Conservation (phyloP, 2,329 filamentous ascomycete genomes). For the Lasiodiplodia theobromae region DNA sequence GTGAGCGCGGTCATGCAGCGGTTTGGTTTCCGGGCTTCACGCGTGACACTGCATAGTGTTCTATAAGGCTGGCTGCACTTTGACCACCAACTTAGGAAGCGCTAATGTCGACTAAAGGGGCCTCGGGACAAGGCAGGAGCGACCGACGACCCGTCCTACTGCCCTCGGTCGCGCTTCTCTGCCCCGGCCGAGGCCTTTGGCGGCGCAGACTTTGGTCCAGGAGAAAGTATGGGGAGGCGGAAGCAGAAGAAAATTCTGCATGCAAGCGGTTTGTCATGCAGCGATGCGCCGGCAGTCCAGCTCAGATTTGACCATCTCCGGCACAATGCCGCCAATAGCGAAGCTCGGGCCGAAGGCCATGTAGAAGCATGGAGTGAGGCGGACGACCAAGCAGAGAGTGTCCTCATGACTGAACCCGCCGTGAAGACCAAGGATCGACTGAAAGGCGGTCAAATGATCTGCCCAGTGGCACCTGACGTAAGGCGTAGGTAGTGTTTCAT, state of each 20-base stretch:
- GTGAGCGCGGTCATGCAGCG: neutral
- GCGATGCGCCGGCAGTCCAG: slow-evolving; percentile 2
- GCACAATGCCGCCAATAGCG: neutral
- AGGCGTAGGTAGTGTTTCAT: slow-evolving; percentile 6
- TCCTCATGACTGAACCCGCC: slow-evolving; percentile 13
- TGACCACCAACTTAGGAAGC: neutral
- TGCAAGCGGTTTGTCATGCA: slow-evolving; percentile 17
- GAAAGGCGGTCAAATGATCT: slow-evolving; percentile 25
- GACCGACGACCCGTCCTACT: slow-evolving; percentile 8
- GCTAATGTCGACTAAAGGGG: slow-evolving; percentile 14
- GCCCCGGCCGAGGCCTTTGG: neutral
- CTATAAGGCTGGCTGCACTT: slow-evolving; percentile 1
- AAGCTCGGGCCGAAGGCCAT: slow-evolving; percentile 14
- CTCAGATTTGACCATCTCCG: neutral
- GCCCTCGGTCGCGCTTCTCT: slow-evolving; percentile 6
- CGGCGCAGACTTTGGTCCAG: neutral
- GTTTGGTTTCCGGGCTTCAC: neutral
- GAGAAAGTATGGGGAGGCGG: slow-evolving; percentile 15
- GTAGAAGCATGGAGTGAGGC: slow-evolving; percentile 11
- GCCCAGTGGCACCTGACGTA: neutral
- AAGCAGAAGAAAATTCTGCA: slow-evolving; percentile 6
- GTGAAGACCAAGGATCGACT: slow-evolving; percentile 16
- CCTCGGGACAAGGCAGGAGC: slow-evolving; percentile 10
- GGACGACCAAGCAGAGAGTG: slow-evolving; percentile 11
- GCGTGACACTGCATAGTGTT: neutral